phyloP scores from a whole-genome alignment of 2,329 filamentous ascomycete species.

The Trichophyton mentagrophytes region DNA sequence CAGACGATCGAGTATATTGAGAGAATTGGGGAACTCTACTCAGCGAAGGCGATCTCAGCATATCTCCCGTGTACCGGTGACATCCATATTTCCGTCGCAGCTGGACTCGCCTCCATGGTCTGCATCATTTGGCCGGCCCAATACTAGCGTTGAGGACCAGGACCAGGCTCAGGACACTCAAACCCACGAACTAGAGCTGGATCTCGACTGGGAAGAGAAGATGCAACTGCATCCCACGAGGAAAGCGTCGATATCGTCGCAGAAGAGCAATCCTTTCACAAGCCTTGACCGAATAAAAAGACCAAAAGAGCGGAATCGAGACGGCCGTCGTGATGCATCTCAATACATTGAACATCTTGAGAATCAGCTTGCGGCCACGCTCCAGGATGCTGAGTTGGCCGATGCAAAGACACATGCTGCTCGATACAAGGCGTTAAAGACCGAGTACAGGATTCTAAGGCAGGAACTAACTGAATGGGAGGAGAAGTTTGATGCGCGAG shows the following conservation, averaged over 20 bases:
- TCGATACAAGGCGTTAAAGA: constrained; percentile 25
- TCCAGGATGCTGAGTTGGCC: constrained; percentile 27
- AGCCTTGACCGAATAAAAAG: constrained; percentile 2
- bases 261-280: constrained; percentile 8
- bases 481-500: constrained; percentile 23
- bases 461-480: constrained; percentile 22
- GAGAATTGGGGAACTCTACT: constrained; percentile 22
- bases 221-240: neutral
- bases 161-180: constrained; percentile 1
- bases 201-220: neutral
- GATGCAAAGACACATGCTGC: constrained; percentile 30
- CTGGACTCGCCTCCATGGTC: constrained; percentile 5
- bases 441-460: constrained; percentile 22
- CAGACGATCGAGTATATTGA: constrained; percentile 19
- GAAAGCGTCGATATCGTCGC: constrained; percentile 8
- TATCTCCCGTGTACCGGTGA: constrained; percentile 13
- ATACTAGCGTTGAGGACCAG: neutral
- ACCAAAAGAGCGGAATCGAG: neutral
- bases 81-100: constrained; percentile 15
- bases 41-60: constrained; percentile 13
- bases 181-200: constrained; percentile 1
- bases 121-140: neutral
- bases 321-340: constrained; percentile 27
- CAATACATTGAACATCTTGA: constrained; percentile 41
- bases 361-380: constrained; percentile 31